A percentile compares a stretch with the other conserved stretches of the same genome.
Evolutionary conservation across 345 rosid genomes (phyloP).

Genomic region (Anacardium occidentale): DNA sequence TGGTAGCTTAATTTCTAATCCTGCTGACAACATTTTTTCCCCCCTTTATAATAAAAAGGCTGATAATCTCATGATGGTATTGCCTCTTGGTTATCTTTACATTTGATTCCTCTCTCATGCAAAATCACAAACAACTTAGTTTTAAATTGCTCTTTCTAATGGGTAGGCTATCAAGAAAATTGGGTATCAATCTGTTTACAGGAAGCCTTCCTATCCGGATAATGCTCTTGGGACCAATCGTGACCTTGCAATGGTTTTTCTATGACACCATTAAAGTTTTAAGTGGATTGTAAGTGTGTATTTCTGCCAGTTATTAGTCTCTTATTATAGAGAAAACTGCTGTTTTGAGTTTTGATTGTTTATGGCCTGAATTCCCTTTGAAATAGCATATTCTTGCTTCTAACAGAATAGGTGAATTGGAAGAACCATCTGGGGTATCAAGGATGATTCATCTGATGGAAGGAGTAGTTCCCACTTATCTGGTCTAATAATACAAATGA

Average conservation of each 20-base stretch:
- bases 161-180: constrained; percentile 56
- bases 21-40: constrained; percentile 60
- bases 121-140: neutral
- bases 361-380: neutral
- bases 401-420: neutral
- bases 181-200: constrained; percentile 55
- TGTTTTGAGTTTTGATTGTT: neutral
- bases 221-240: constrained; percentile 59
- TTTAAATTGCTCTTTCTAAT: constrained; percentile 13
- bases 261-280: constrained; percentile 57
- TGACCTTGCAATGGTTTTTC: constrained; percentile 62
- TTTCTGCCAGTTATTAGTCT: neutral
- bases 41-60: constrained; percentile 55
- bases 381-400: neutral
- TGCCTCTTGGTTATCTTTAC: neutral
- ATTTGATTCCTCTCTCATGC: neutral
- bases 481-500: neutral
- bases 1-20: constrained; percentile 57
- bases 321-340: neutral
- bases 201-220: constrained; percentile 63
- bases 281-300: constrained; percentile 53
- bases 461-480: neutral
- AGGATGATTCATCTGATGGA: neutral
- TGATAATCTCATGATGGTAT: constrained; percentile 43
- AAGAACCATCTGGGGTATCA: neutral